Evolutionary conservation across 306 rosid genomes (phyloP).

Genomic region (Alnus glutinosa): DNA sequence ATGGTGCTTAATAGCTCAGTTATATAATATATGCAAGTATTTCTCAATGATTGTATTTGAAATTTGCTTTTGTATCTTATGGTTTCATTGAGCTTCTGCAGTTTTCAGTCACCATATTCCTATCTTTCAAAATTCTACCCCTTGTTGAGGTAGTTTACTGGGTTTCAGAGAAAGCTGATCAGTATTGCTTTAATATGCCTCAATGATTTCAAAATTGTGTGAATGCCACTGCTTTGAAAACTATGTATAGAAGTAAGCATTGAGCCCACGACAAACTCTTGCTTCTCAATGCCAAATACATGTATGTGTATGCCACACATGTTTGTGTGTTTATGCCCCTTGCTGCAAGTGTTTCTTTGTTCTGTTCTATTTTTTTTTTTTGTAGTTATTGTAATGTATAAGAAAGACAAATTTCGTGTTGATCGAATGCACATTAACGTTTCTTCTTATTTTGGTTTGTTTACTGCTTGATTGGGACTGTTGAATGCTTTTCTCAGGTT

Average conservation of each 20-base stretch:
- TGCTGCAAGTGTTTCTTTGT: neutral
- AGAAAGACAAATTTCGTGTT: neutral
- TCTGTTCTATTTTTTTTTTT: neutral
- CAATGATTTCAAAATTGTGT: neutral
- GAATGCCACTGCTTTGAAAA: conserved; percentile 1
- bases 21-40: too few species aligned
- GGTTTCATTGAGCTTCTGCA: too few species aligned
- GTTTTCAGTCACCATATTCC: too few species aligned
- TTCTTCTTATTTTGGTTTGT: neutral
- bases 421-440: neutral
- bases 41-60: too few species aligned
- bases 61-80: too few species aligned
- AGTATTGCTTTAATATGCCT: too few species aligned
- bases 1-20: too few species aligned
- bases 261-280: neutral
- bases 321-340: neutral
- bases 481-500: conserved; percentile 61
- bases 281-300: neutral
- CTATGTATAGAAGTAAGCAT: neutral
- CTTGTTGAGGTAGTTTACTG: too few species aligned
- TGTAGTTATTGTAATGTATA: neutral
- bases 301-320: neutral
- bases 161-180: too few species aligned
- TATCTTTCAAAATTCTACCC: too few species aligned
- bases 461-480: conserved; percentile 1